phyloP scores from a whole-genome alignment of 2,329 filamentous ascomycete species.

The Penicillium sp. region DNA sequence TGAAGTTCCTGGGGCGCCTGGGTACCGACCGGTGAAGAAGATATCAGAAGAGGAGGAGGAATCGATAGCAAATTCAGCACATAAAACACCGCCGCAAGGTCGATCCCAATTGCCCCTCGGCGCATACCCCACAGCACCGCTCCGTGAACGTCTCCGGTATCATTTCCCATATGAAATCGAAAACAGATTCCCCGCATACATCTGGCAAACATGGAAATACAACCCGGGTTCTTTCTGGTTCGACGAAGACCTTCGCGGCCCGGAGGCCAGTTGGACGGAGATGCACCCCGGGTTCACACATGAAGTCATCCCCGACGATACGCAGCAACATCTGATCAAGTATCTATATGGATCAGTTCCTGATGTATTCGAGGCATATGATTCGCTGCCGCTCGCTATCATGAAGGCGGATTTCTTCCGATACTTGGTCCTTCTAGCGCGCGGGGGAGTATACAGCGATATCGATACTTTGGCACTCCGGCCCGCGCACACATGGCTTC shows the following conservation, averaged over 20 bases:
- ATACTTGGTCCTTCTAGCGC: constrained; percentile 71
- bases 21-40: constrained; percentile 26
- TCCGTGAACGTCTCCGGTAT: constrained; percentile 80
- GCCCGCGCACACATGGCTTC: constrained; percentile 84
- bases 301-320: constrained; percentile 91
- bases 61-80: constrained; percentile 9
- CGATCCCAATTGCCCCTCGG: constrained; percentile 51
- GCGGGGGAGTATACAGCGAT: constrained; percentile 81
- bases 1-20: constrained; percentile 26
- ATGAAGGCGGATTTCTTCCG: constrained; percentile 77
- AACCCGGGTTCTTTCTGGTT: constrained; percentile 77
- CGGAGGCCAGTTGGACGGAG: constrained; percentile 86
- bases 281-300: constrained; percentile 89
- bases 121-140: constrained; percentile 68
- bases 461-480: constrained; percentile 88
- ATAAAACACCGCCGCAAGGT: constrained; percentile 14
- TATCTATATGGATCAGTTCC: constrained; percentile 83
- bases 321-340: constrained; percentile 75
- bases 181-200: constrained; percentile 89
- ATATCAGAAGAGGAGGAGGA: constrained; percentile 22
- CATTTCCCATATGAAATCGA: constrained; percentile 91
- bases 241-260: constrained; percentile 67
- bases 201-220: constrained; percentile 99
- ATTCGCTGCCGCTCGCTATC: constrained; percentile 68
- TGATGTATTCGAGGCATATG: constrained; percentile 74